Evolutionary conservation across 495 filamentous ascomycete genomes (phyloP).

Genomic region (Penicillium waksmanii): DNA sequence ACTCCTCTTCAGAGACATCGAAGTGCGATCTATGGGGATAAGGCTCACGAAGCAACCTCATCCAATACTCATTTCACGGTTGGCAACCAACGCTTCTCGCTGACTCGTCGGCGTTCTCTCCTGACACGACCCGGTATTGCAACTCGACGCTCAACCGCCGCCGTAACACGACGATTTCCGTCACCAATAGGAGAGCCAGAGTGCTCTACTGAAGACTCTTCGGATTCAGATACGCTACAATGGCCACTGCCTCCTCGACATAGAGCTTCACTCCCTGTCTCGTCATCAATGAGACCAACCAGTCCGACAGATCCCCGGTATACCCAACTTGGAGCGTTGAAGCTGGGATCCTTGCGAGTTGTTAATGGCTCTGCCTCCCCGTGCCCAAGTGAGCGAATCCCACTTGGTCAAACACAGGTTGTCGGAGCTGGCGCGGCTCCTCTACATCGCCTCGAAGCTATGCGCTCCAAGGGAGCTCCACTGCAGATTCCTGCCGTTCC

Average conservation of each 20-base stretch:
- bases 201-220: conserved; percentile 12
- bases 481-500: conserved; percentile 27
- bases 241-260: conserved; percentile 27
- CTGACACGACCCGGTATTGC: conserved; percentile 53
- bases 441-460: conserved; percentile 15
- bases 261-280: conserved; percentile 2
- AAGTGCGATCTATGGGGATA: conserved; percentile 30
- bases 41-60: conserved; percentile 34
- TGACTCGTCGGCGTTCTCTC: conserved; percentile 52
- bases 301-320: conserved; percentile 51
- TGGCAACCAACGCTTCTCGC: conserved; percentile 43
- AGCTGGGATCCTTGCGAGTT: conserved; percentile 52
- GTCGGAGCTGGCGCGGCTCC: conserved; percentile 17
- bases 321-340: conserved; percentile 53
- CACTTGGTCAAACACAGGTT: conserved; percentile 21
- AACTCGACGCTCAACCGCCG: conserved; percentile 42
- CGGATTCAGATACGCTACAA: conserved; percentile 18
- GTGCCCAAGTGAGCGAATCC: conserved; percentile 41
- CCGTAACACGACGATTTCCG: conserved; percentile 25
- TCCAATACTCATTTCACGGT: conserved; percentile 45
- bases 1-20: conserved; percentile 29
- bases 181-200: conserved; percentile 33
- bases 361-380: conserved; percentile 53
- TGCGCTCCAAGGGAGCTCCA: conserved; percentile 13
- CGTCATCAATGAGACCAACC: conserved; percentile 29